A percentile compares a stretch with the other conserved stretches of the same genome.
These are phyloP conservation scores for Sphenostylis stenocarpa DNA, from an alignment of 306 rosid genomes.

Conservation along the genomic window DNA sequence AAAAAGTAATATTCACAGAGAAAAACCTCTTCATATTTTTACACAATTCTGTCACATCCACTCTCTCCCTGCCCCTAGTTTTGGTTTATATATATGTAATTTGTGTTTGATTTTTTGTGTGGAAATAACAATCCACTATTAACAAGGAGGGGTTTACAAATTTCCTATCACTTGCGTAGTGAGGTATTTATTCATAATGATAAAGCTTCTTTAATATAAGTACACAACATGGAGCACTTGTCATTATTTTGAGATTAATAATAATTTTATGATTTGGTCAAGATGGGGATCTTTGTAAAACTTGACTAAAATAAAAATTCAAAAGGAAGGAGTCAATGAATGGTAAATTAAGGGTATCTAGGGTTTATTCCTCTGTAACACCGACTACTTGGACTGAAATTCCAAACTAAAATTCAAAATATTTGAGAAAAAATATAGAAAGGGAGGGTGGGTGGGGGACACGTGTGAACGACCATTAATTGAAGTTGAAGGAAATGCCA, in stretches of 20 bases:
- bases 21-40: not conserved
- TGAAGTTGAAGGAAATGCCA: slow-evolving; percentile 29
- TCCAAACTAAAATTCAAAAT: not conserved
- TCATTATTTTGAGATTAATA: slow-evolving; percentile 21
- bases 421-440: not conserved
- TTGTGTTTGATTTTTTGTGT: not conserved
- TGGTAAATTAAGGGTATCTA: slow-evolving; percentile 22
- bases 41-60: not conserved
- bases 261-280: not conserved
- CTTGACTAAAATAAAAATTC: slow-evolving; percentile 4
- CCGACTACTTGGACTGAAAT: slow-evolving; percentile 18
- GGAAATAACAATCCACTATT: not conserved
- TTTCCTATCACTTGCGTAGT: slow-evolving; percentile 1
- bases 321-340: not conserved
- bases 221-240: slow-evolving; percentile 31
- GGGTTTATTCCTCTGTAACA: slow-evolving; percentile 25
- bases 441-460: not conserved
- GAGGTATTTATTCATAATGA: not conserved
- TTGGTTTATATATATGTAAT: not conserved
- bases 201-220: not conserved
- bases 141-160: not conserved
- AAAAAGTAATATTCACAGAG: not conserved
- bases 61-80: not conserved
- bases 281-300: slow-evolving; percentile 14
- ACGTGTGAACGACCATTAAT: slow-evolving; percentile 28